Conservation (phyloP, 768 basidiomycete species). For the Suillus sp. region DNA sequence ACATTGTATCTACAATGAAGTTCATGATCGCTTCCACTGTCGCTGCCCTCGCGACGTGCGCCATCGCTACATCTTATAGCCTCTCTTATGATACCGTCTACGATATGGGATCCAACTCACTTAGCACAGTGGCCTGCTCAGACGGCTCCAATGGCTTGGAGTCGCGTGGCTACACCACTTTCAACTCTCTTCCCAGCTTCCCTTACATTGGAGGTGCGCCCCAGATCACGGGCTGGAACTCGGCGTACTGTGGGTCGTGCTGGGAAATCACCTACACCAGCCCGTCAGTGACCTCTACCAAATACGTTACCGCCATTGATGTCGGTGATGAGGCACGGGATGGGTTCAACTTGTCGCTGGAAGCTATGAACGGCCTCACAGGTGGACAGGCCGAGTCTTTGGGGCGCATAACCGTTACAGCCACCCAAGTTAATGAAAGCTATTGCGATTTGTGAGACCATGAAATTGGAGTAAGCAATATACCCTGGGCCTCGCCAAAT, state of each 20-base stretch:
- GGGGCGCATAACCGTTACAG: conserved; percentile 30
- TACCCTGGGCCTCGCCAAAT: not conserved
- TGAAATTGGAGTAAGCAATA: not conserved
- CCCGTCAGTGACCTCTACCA: conserved; percentile 32
- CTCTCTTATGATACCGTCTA: conserved; percentile 51
- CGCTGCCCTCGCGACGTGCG: conserved; percentile 16
- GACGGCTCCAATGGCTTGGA: conserved; percentile 54
- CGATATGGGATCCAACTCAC: conserved; percentile 44
- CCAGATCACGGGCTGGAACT: conserved; percentile 54
- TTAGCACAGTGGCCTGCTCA: conserved; percentile 51
- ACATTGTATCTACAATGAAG: not conserved
- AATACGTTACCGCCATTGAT: conserved; percentile 58
- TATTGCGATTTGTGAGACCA: conserved; percentile 18
- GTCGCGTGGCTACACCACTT: conserved; percentile 47
- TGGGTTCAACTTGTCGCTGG: conserved; percentile 40
- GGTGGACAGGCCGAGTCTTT: conserved; percentile 26
- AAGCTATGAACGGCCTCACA: conserved; percentile 41
- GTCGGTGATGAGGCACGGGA: conserved; percentile 31
- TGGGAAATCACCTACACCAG: conserved; percentile 56
- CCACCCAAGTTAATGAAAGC: conserved; percentile 19
- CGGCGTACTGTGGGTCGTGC: conserved; percentile 57
- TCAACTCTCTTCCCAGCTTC: conserved; percentile 56
- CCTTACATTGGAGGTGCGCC: conserved; percentile 60
- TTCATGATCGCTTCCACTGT: not conserved
- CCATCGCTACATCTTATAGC: conserved; percentile 18